Base-by-base conservation (phyloP, 148 eudicot species). In the Suaeda aralocaspica region DNA sequence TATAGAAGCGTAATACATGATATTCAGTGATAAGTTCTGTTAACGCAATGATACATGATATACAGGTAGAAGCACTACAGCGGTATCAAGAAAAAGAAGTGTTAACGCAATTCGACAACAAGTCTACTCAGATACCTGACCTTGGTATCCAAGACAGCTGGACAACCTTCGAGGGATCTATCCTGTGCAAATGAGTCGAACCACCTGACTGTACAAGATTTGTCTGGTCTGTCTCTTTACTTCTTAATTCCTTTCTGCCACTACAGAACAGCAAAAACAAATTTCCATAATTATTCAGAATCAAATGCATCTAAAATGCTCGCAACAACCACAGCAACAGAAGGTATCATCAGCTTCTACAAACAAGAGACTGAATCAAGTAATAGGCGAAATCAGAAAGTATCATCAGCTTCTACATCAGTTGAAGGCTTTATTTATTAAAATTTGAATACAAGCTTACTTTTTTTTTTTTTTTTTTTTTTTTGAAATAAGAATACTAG, bases 61-160 rank as follows among this genome's bases (percentile, higher is more conserved):
- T n/a, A n/a, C n/a, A n/a, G n/a, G n/a, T n/a, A n/a, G 41, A 41
- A 69, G 9, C 9, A 59, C 33, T 18, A 31, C 50, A 64, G n/a
- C 2, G 45, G 10, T 24, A 36, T 18, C 33, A 6, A 25, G 21
- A 16, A 45, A 10, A 29, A 48, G 56, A 75, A 39, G 5, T 4
- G 28, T 18, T 26, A 50, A 16, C 39, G 46, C 51, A 16, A 52
- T 36, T 63, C 21, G 21, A 60, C 48, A 51, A 22, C 31, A 69
- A 61, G 34, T 33, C 44, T 52, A 21, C 50, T 52, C 66, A 67
- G 82, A 74, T 84, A 90, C 94, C 90, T 88, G 88, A 93, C 98
- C 98, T 93, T 90, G 98, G 98, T 77, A 69, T 84, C 96, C 94
- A 85, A 50, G 96, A 88, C 44, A 90, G 80, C 64, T 87, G 88